These are phyloP conservation scores for Pezicula carpinea DNA, from an alignment of 2,329 filamentous ascomycete species.

Conservation along the genomic window DNA sequence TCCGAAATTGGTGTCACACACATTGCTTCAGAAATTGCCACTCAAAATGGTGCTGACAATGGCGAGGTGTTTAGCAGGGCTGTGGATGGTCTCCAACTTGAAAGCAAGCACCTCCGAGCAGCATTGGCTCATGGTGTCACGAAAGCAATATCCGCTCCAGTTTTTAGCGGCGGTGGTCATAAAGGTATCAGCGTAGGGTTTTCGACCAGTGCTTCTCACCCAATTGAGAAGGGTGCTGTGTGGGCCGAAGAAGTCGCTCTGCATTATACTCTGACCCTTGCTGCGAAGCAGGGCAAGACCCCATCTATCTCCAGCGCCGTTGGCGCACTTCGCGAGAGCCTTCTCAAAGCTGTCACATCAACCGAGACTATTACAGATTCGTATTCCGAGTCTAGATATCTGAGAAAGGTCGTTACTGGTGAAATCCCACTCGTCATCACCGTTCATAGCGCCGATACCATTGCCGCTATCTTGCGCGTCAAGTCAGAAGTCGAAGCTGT, in stretches of 20 bases:
- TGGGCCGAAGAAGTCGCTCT: conserved; percentile 50
- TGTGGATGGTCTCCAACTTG: conserved; percentile 50
- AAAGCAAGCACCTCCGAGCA: conserved; percentile 49
- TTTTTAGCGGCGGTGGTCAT: conserved; percentile 39
- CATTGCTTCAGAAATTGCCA: conserved; percentile 50
- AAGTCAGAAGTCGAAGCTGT: conserved; percentile 51
- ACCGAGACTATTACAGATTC: conserved; percentile 33
- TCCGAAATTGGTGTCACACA: conserved; percentile 57
- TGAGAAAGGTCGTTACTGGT: conserved; percentile 50
- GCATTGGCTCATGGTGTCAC: conserved; percentile 54
- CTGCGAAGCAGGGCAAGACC: conserved; percentile 38
- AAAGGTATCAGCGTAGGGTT: conserved; percentile 57
- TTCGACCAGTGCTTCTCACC: conserved; percentile 42
- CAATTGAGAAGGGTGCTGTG: conserved; percentile 44
- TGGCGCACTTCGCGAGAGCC: conserved; percentile 45
- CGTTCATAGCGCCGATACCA: conserved; percentile 58
- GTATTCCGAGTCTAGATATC: conserved; percentile 45
- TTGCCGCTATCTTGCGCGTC: conserved; percentile 53
- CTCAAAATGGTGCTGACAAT: conserved; percentile 44
- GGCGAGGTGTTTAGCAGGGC: conserved; percentile 53
- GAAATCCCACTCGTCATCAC: conserved; percentile 51
- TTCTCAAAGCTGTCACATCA: conserved; percentile 44
- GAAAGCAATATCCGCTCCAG: conserved; percentile 52
- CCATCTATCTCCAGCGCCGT: conserved; percentile 51
- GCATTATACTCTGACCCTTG: conserved; percentile 52